Evolutionary conservation across 192 early-diverging fungal species (phyloP).

Genomic region (Backusella westeae): DNA sequence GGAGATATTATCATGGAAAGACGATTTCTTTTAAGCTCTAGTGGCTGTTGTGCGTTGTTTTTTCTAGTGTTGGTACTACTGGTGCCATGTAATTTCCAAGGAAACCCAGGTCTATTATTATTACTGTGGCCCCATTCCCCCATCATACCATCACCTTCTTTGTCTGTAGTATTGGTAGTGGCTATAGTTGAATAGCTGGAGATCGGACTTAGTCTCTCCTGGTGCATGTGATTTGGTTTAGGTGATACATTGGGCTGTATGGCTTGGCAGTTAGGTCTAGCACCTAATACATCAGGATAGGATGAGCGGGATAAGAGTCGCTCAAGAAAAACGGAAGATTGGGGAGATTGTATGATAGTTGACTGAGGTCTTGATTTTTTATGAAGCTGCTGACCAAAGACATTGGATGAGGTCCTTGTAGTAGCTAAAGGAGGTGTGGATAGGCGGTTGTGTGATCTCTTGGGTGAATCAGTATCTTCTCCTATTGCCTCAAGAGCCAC

Average conservation of each 20-base stretch:
- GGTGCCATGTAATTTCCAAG: background rate
- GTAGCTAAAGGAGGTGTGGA: background rate
- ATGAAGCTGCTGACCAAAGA: background rate
- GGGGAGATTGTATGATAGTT: background rate
- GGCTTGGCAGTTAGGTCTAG: background rate
- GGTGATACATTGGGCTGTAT: background rate
- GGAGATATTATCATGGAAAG: constrained; percentile 1
- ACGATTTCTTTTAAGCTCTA: background rate
- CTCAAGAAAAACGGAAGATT: background rate
- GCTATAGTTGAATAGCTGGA: background rate
- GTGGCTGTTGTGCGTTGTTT: background rate
- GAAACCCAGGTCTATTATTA: background rate
- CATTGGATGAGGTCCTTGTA: background rate
- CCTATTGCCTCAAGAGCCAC: background rate
- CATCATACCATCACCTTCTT: background rate
- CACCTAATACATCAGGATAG: background rate
- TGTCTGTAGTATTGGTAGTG: background rate
- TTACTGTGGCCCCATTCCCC: background rate
- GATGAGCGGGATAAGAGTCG: background rate
- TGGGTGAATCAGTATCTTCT: background rate
- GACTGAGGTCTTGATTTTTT: constrained; percentile 1
- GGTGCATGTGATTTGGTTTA: background rate
- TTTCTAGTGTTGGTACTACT: background rate
- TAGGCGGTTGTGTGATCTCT: background rate
- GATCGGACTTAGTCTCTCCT: background rate